These are phyloP conservation scores for Xenoacremonium recifei DNA, from an alignment of 2,329 filamentous ascomycete genomes.

Conservation along the genomic window DNA sequence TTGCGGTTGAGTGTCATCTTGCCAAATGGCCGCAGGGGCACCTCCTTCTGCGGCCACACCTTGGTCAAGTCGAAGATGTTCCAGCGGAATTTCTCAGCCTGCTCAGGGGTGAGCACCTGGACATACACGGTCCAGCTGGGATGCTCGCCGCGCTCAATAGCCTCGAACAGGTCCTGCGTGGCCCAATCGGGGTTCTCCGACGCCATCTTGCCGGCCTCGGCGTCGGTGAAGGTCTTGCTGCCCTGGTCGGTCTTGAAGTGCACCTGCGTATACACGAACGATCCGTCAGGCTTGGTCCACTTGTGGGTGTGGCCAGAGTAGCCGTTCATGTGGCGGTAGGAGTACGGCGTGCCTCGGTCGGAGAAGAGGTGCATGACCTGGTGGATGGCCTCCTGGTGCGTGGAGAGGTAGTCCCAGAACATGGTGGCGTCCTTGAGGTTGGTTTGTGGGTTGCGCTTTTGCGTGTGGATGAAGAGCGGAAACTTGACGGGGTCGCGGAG, in stretches of 20 bases:
- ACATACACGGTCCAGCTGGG: slow-evolving; percentile 65
- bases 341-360: slow-evolving; percentile 64
- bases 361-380: slow-evolving; percentile 60
- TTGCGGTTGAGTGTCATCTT: slow-evolving; percentile 68
- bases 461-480: slow-evolving; percentile 73
- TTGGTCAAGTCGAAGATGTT: slow-evolving; percentile 72
- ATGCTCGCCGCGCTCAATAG: slow-evolving; percentile 59
- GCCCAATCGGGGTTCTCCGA: slow-evolving; percentile 58
- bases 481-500: slow-evolving; percentile 72
- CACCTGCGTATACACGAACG: slow-evolving; percentile 65
- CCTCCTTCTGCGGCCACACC: slow-evolving; percentile 66
- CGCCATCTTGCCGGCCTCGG: slow-evolving; percentile 53
- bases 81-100: slow-evolving; percentile 63
- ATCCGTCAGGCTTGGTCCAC: slow-evolving; percentile 63
- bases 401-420: slow-evolving; percentile 49
- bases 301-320: slow-evolving; percentile 69
- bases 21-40: slow-evolving; percentile 64
- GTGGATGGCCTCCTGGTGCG: slow-evolving; percentile 55
- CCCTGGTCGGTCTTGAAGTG: slow-evolving; percentile 65
- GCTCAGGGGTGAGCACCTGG: slow-evolving; percentile 61
- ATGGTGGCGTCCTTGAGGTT: slow-evolving; percentile 69
- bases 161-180: slow-evolving; percentile 62
- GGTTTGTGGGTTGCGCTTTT: slow-evolving; percentile 72
- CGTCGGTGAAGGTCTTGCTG: slow-evolving; percentile 56
- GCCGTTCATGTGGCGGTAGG: slow-evolving; percentile 65